Evolutionary conservation across 441 rosid species (phyloP), one percentile per base, ranked within the genome.

Genomic region (Pelargonium citronellum): DNA sequence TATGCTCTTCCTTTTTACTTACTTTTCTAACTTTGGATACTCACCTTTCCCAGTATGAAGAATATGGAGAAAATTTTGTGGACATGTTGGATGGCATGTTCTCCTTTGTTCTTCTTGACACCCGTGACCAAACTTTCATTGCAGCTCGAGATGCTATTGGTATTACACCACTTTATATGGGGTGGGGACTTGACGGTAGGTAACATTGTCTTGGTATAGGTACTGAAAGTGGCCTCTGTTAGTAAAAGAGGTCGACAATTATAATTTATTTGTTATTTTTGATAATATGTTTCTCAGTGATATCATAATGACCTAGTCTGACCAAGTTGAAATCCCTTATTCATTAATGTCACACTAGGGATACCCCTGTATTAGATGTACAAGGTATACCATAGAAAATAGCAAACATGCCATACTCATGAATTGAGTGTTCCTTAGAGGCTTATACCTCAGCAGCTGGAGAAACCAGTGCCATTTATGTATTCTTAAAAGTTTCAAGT

Each of bases 111-210:
- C 92, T 95, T 69, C 96, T 89, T 66, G 92, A 95, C 75, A 88
- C 95, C 10, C 92, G 86, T 60, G 89, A 88, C 84, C 88, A 87
- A 77, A 91, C 90, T 80, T 95, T 86, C 78, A 89, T 92, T 76
- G 99, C 96, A 64, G 98, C 97, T 63, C 86, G 97, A 71, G 99
- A 95, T 79, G 91, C 96, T 66, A 84, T 95, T 73, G 98, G 99
- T 61, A 84, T 95, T 61, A 83, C 88, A 34, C 96, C 99, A 46
- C 96, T 95, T 68, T 92, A 95, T 82, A 79, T 95, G 69, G 99
- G 99, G 10, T 95, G 99, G 99, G 99, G 98, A 80, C 87, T 91
- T 72, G 97, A 92, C 78, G 99, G 98, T 92, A 81, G 24, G 89
- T 65, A 22, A 30, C 65, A 49, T 72, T 67, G 22, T 58, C 44